Evolutionary conservation across 2,329 filamentous ascomycete genomes (phyloP), one percentile per base, ranked within the genome.

Genomic region (Paecilomyces variotii): DNA sequence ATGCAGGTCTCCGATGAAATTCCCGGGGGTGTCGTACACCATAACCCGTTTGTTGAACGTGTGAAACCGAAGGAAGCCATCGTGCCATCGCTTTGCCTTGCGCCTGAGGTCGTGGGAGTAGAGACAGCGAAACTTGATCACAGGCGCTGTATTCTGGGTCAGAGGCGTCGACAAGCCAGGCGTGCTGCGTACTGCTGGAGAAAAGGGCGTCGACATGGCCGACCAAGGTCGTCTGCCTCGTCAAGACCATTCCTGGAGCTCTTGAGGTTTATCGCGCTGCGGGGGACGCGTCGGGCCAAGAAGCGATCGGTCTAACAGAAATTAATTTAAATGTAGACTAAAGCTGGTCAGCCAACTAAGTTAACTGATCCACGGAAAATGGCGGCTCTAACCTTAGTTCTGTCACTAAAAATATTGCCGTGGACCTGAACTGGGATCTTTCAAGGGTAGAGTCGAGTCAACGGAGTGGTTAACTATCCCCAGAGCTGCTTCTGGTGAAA

Each of bases 11-110:
- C 91, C 92, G 28, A 97, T 82, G 63, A 87, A 90, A 70, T 92
- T 90, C 0, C 89, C 85, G 2, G 84, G 79, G 53, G 90, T 86
- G 71, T 96, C 91, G 67, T 94, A 93, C 5, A 95, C 89, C 90
- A 97, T 95, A 60, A 94, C 79, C 3, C 90, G 86, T 69, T 87
- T 90, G 77, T 97, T 97, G 82, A 96, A 96, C 0, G 89, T 88
- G 70, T 97, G 92, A 63, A 88, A 96, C 63, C 88, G 89, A 61
- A 97, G 83, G 56, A 86, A 86, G 35, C 93, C 92, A 86, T 97
- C 92, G 68, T 96, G 90, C 92, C 92, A 97, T 61, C 90, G 82
- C 72, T 97, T 97, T 65, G 90, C 87, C 76, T 97, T 97, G 58
- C 90, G 86, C 56, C 86, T 85, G 50, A 96, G 73, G 70, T 97